Conservation (phyloP, 495 filamentous ascomycete species). For the Lophiotrema nucula region DNA sequence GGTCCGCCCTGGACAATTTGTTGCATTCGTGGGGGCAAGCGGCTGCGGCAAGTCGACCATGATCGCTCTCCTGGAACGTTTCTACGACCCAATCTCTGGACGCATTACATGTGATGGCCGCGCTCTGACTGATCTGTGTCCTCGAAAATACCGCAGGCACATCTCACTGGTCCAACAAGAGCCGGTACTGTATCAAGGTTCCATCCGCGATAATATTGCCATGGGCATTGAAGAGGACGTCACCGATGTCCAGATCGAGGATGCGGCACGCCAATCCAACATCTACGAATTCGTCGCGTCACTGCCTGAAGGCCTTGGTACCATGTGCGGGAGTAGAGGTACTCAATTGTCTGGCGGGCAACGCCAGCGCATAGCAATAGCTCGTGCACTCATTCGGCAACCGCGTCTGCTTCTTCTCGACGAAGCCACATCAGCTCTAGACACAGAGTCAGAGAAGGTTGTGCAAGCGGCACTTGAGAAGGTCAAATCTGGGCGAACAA, state of each 20-base stretch:
- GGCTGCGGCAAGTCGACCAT: constrained; percentile 39
- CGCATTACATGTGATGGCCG: constrained; percentile 20
- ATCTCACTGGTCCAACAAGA: constrained; percentile 83
- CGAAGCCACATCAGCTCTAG: constrained; percentile 85
- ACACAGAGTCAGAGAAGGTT: constrained; percentile 79
- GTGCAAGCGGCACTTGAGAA: constrained; percentile 47
- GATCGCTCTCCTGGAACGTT: constrained; percentile 37
- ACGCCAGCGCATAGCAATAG: constrained; percentile 45
- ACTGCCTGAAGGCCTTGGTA: constrained; percentile 39
- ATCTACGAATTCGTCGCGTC: constrained; percentile 79
- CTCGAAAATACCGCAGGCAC: constrained; percentile 60
- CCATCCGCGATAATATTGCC: constrained; percentile 73
- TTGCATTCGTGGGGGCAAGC: constrained; percentile 36
- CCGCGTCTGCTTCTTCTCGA: constrained; percentile 79
- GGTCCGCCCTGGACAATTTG: constrained; percentile 36
- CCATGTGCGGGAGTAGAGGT: constrained; percentile 41
- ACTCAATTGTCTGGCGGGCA: constrained; percentile 43
- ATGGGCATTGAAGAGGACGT: constrained; percentile 59
- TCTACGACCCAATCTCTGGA: constrained; percentile 37
- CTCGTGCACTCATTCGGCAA: constrained; percentile 59
- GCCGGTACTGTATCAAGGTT: constrained; percentile 82
- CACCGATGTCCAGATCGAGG: constrained; percentile 64
- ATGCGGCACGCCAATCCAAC: constrained; percentile 81
- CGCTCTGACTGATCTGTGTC: constrained; percentile 11
- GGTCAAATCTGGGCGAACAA: constrained; percentile 50